Conservation (phyloP, 345 rosid genomes). For the Aurinia saxatilis region DNA sequence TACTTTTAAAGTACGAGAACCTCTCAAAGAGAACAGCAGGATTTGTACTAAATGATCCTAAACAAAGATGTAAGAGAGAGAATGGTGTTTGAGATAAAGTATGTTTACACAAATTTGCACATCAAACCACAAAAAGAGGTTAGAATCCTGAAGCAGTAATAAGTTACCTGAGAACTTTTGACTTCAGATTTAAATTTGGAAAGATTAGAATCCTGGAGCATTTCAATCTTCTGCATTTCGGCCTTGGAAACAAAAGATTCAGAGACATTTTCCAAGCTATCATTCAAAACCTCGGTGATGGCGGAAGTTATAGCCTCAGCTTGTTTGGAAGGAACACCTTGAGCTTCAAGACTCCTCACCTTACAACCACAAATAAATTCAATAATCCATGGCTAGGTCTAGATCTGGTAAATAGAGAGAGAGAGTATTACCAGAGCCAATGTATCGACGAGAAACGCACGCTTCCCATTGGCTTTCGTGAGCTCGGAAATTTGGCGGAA, state of each 20-base stretch:
- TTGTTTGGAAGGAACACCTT: conserved; percentile 86
- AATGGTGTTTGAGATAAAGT: no score
- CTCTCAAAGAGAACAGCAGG: no score
- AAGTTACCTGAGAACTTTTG: conserved; percentile 68
- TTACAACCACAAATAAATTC: conserved; percentile 13
- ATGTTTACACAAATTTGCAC: no score
- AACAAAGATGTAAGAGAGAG: no score
- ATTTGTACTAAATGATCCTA: no score
- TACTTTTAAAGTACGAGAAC: no score
- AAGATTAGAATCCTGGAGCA: conserved; percentile 73
- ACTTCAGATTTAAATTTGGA: conserved; percentile 87
- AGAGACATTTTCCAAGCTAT: conserved; percentile 83
- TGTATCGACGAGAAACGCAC: conserved; percentile 92
- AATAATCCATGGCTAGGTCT: background rate
- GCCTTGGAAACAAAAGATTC: conserved; percentile 71
- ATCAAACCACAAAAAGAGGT: background rate
- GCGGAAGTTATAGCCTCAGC: conserved; percentile 91
- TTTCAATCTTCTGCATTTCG: conserved; percentile 87
- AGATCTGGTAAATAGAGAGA: background rate
- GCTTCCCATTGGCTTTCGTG: conserved; percentile 51
- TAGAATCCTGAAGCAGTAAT: background rate
- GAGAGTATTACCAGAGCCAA: conserved; percentile 58
- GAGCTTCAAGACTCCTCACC: conserved; percentile 87
- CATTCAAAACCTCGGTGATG: conserved; percentile 77
- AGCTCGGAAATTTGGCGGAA: conserved; percentile 54